Evolutionary conservation across 352 stramenopile species (phyloP), one percentile per base, ranked within the genome.

Genomic region (Globisporangium lucens): DNA sequence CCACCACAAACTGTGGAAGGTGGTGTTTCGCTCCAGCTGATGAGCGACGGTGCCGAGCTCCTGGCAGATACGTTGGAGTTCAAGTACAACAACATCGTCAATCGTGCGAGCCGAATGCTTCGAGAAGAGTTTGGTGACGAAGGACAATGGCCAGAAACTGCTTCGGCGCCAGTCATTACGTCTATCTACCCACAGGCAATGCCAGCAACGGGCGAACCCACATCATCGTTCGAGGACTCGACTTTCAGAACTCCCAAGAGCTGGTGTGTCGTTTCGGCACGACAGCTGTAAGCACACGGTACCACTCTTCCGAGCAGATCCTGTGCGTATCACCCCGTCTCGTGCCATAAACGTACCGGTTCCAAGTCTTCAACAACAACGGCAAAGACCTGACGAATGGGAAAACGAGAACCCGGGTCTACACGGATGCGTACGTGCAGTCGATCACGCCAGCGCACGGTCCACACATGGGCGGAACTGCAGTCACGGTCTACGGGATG

Each of bases 241-340:
- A 89, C 9, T 98, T 99, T 58, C 60, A 73, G 1, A 88, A 94
- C 55, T 85, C 82, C 6, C 52, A 83, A 56, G 74, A 84, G 10
- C 70, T 98, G 12, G 69, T 73, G 53, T 98, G 93, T 70, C 79
- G 77, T n/a, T 97, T 98, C 75, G 94, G 92, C 38, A 62, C 69
- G 0, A 73, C 68, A 20, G 57, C 71, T 60, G 73, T 90, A 4
- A 43, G 63, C 17, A 89, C 73, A 17, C 72, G 74, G 13, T 97
- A 81, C 55, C 68, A 89, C 24, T 89, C 78, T 3, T 10, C 73
- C 4, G 53, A 71, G 15, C 64, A 80, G 22, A 64, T 97, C 1
- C 36, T 79, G n/a, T 98, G 93, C 58, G 53, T 64, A 27, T 65
- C 87, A 3, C 91, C 89, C 12, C 76, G 81, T 7, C 60, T 91